Evolutionary conservation across 148 eudicot species (phyloP), one percentile per base, ranked within the genome.

Genomic region (Linanthus parryae): DNA sequence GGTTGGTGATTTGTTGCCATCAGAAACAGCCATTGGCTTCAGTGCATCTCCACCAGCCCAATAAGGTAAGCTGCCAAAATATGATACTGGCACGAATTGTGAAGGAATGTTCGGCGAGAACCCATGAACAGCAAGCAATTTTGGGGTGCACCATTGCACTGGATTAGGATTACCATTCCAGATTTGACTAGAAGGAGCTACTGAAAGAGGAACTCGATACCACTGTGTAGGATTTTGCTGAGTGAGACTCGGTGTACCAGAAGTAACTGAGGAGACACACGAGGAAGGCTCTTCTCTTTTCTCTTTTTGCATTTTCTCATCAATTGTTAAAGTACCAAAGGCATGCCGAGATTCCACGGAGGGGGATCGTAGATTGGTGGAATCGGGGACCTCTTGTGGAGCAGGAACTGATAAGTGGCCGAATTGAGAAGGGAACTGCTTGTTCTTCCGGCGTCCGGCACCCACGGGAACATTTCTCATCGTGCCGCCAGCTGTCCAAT

Each of bases 401-500:
- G 71, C 25, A 49, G 64, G 57, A 0, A 49, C 68, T 3, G 56
- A 33, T 20, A 62, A 40, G 42, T 66, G 72, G 27, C 43, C 61
- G 25, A 48, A 65, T 30, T 75, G 80, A 51, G 76, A 58, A 20
- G 64, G 48, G 21, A 71, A 43, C 5, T 66, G 72, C 59, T 75
- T 75, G 57, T 75, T 71, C 45, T 67, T 75, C 30, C 76, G 52
- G 3, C 76, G 68, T 3, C 80, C 80, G 30, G 80, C 67, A 28
- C 80, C 80, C 14, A 75, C 61, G 7, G 76, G 73, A 17, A 75
- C 73, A 24, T 67, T 75, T 46, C 80, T 67, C 42, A 75, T 56
- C 0, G 54, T 47, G 16, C 67, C 67, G 38, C 67, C 67, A 0
- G 60, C 67, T 1, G 67, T 63, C 67, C 67, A 63, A 29, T 63